phyloP scores from a whole-genome alignment of 192 early-diverging fungal species.

The Mortierella hygrophila region DNA sequence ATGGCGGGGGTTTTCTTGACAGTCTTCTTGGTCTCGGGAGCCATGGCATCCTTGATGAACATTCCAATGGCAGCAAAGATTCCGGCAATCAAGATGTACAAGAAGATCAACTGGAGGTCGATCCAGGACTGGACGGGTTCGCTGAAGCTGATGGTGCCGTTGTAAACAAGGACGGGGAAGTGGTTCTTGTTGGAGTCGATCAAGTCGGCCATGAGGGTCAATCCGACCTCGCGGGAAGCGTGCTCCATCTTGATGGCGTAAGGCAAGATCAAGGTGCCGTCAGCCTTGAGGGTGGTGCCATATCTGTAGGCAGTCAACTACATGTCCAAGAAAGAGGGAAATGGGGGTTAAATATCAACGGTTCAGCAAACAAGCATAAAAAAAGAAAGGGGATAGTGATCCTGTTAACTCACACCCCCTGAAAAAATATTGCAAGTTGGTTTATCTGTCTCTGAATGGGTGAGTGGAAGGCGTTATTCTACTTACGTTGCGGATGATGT shows the following conservation, averaged over 20 bases:
- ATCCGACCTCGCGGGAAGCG: constrained; percentile 46
- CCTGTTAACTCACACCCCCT: background rate
- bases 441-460: background rate
- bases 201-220: constrained; percentile 53
- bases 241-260: constrained; percentile 53
- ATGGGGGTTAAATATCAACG: background rate
- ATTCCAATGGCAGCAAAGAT: constrained; percentile 44
- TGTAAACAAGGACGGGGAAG: constrained; percentile 51
- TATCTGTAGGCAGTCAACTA: constrained; percentile 55
- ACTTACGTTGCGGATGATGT: constrained; percentile 56
- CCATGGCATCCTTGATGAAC: constrained; percentile 49
- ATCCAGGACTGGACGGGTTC: constrained; percentile 54
- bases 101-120: constrained; percentile 53
- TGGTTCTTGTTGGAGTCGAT: constrained; percentile 52
- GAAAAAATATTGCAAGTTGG: background rate
- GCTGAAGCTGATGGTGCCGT: constrained; percentile 51
- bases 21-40: constrained; percentile 40
- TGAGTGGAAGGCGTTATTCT: background rate
- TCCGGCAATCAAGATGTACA: constrained; percentile 51
- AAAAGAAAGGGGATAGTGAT: background rate
- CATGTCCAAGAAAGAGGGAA: background rate
- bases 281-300: constrained; percentile 49
- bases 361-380: background rate
- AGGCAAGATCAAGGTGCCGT: constrained; percentile 42
- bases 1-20: constrained; percentile 45